Conservation (phyloP, 192 early-diverging fungal species). For the Coemansia sp. region DNA sequence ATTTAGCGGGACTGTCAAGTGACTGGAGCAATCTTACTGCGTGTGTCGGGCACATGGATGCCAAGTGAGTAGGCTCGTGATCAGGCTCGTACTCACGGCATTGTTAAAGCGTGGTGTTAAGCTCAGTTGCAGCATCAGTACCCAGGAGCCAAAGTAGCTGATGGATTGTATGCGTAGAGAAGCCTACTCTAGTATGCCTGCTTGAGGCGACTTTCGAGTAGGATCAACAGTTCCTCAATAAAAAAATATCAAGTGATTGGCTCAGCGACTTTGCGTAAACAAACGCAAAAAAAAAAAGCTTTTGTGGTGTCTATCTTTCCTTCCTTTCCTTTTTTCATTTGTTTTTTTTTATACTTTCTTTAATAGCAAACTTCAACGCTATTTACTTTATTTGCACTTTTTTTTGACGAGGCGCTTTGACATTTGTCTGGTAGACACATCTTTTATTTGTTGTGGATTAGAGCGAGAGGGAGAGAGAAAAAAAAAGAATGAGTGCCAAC, state of each 20-base stretch:
- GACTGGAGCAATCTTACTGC: not conserved
- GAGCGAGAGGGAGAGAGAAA: not conserved
- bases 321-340: not conserved
- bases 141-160: not conserved
- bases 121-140: too few relatives aligned
- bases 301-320: not conserved
- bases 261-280: not conserved
- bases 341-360: constrained; percentile 1
- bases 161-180: not conserved
- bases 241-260: constrained; percentile 1
- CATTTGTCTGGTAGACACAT: not conserved
- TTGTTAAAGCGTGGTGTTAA: not conserved
- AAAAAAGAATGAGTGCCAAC: constrained; percentile 30
- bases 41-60: not conserved
- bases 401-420: too few relatives aligned
- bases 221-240: not conserved
- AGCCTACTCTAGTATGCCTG: too few relatives aligned
- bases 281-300: not conserved
- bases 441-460: not conserved
- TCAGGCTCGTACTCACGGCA: not conserved
- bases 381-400: not conserved
- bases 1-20: not conserved
- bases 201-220: not conserved
- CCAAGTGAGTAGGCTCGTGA: not conserved
- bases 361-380: not conserved